Percentiles rank a stretch among this genome's conserved stretches.
phyloP scores from a whole-genome alignment of 768 basidiomycete genomes.

The Pleurotus tuber-regium region DNA sequence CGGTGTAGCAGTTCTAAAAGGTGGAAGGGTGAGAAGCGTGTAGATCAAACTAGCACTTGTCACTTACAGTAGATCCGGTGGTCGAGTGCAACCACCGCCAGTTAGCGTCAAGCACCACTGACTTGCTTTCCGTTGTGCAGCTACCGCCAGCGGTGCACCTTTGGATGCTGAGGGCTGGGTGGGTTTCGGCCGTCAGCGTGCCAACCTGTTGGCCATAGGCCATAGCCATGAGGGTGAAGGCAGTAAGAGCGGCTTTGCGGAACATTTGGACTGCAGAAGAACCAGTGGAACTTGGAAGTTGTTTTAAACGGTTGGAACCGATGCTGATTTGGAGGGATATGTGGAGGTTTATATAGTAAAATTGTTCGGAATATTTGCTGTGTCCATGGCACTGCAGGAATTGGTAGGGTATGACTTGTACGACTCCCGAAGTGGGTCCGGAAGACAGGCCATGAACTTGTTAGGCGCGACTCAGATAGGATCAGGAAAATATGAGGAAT shows the following conservation, averaged over 20 bases:
- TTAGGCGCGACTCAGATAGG: neutral
- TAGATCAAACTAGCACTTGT: no score
- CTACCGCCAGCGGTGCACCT: slow-evolving; percentile 42
- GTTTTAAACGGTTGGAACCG: slow-evolving; percentile 4
- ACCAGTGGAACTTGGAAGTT: neutral
- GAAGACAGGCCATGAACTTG: neutral
- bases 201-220: slow-evolving; percentile 49
- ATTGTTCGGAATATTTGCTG: neutral
- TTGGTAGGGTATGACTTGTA: neutral
- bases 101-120: slow-evolving; percentile 50
- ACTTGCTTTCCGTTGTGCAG: slow-evolving; percentile 31
- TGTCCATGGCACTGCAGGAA: neutral
- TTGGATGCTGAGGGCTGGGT: slow-evolving; percentile 44
- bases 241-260: slow-evolving; percentile 30
- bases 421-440: slow-evolving; percentile 1
- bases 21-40: no score
- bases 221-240: slow-evolving; percentile 31
- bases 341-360: neutral
- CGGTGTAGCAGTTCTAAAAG: slow-evolving; percentile 48
- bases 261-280: slow-evolving; percentile 26
- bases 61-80: slow-evolving; percentile 15
- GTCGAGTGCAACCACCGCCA: slow-evolving; percentile 50
- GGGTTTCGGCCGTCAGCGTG: slow-evolving; percentile 43
- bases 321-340: neutral
- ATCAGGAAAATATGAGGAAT: neutral